phyloP scores from a whole-genome alignment of 306 rosid species.

The Cucumis sativus region Cucumber_9930_V3 NC_026656.2:21138001-21138500 shows the following conservation, averaged over 20 bases:
- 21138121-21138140: no score
- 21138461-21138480: slow-evolving; percentile 56
- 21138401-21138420: slow-evolving; percentile 38
- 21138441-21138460: slow-evolving; percentile 30
- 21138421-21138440: slow-evolving; percentile 52
- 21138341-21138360: background rate
- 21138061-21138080: background rate
- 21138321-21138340: background rate
- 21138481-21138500: slow-evolving; percentile 52
- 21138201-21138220: background rate
- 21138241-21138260: background rate
- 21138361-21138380: slow-evolving; percentile 25
- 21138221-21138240: background rate
- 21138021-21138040: background rate
- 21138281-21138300: background rate
- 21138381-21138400: slow-evolving; percentile 30
- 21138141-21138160: no score
- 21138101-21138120: no score
- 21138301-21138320: background rate
- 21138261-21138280: background rate
- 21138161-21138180: background rate
- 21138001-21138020: background rate
- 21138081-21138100: no score
- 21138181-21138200: background rate
- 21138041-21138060: background rate